Conservation (phyloP, 805 yeast species). For the Brettanomyces bruxellensis region DNA sequence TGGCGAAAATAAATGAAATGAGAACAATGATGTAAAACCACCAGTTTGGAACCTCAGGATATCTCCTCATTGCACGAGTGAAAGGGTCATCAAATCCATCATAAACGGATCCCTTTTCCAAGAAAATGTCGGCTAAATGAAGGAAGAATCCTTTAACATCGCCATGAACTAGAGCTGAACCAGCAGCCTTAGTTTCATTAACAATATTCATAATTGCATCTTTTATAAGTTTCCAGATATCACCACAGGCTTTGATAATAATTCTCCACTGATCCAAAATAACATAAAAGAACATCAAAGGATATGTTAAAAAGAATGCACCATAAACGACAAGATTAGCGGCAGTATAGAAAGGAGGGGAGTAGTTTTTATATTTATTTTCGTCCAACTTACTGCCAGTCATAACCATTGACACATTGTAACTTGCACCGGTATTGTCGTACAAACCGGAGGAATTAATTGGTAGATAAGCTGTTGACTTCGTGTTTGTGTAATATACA, state of each 20-base stretch:
- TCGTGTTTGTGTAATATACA: conserved; percentile 42
- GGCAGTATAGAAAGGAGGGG: conserved; percentile 54
- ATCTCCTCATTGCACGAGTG: conserved; percentile 42
- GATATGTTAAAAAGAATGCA: conserved; percentile 52
- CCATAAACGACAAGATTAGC: conserved; percentile 56
- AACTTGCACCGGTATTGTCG: conserved; percentile 41
- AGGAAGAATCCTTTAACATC: not conserved
- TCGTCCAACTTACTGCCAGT: conserved; percentile 35
- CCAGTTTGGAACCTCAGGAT: conserved; percentile 68
- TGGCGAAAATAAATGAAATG: conserved; percentile 35
- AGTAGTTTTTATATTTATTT: conserved; percentile 43
- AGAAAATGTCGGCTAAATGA: not conserved
- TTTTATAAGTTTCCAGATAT: conserved; percentile 5
- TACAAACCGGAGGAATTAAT: conserved; percentile 40
- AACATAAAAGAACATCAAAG: conserved; percentile 52
- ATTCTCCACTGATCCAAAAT: conserved; percentile 48
- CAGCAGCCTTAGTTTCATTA: not conserved
- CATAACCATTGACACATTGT: conserved; percentile 42
- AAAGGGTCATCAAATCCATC: conserved; percentile 12
- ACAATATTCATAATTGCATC: not conserved
- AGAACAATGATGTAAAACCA: conserved; percentile 46
- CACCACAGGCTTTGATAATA: conserved; percentile 20
- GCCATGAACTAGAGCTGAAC: not conserved
- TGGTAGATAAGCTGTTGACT: conserved; percentile 47
- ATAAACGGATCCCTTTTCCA: conserved; percentile 20